Evolutionary conservation across 352 stramenopile genomes (phyloP).

Genomic region (Pythium myriotylum): DNA sequence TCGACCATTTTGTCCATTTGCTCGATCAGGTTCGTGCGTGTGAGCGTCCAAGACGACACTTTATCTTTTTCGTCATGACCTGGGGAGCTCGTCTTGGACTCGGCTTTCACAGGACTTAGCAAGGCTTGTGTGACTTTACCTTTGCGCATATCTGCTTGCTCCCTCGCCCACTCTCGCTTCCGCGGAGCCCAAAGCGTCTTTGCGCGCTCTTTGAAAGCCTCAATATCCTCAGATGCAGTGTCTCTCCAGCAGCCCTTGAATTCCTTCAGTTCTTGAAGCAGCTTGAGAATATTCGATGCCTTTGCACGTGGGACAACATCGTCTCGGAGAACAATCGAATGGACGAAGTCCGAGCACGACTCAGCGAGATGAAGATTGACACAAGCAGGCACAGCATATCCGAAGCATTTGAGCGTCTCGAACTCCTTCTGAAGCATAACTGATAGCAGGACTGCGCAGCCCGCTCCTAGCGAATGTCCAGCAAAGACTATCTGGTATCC

Average conservation of each 20-base stretch:
- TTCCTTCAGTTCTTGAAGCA: conserved; percentile 72
- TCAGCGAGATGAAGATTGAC: conserved; percentile 83
- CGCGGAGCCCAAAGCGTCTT: conserved; percentile 83
- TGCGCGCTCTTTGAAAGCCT: conserved; percentile 79
- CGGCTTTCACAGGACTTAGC: conserved; percentile 20
- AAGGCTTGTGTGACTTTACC: conserved; percentile 12
- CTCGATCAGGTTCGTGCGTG: conserved; percentile 75
- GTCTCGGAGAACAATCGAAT: conserved; percentile 85
- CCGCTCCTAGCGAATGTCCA: conserved; percentile 79
- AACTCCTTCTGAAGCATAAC: conserved; percentile 90
- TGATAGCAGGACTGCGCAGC: conserved; percentile 72
- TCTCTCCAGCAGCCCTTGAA: conserved; percentile 85
- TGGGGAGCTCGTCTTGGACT: conserved; percentile 8
- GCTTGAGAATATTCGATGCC: conserved; percentile 80
- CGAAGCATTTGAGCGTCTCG: conserved; percentile 77
- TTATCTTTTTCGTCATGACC: conserved; percentile 30
- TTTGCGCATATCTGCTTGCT: conserved; percentile 55
- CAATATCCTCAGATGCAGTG: conserved; percentile 76
- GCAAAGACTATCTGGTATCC: conserved; percentile 84
- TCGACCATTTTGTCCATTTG: conserved; percentile 60
- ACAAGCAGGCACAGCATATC: conserved; percentile 84
- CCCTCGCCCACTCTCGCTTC: conserved; percentile 80
- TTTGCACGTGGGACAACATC: conserved; percentile 86
- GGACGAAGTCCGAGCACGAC: conserved; percentile 74
- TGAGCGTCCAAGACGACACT: conserved; percentile 71